Conservation (phyloP, 192 early-diverging fungal genomes). For the Funneliformis mosseae region DNA sequence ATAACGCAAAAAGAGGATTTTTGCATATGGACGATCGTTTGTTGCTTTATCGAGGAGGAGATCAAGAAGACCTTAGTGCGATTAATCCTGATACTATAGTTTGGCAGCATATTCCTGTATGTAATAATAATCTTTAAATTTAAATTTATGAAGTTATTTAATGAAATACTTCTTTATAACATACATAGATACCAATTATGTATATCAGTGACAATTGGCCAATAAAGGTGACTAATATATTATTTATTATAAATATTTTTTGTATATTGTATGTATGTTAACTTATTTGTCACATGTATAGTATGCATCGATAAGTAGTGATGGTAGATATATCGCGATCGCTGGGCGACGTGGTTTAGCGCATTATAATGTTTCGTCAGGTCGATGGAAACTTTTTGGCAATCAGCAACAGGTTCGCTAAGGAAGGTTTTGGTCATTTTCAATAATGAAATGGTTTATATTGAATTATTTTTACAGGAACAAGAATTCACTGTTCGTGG, state of each 20-base stretch:
- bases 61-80: slow-evolving; percentile 61
- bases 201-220: slow-evolving; percentile 86
- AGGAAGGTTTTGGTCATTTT: neutral
- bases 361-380: slow-evolving; percentile 69
- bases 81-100: slow-evolving; percentile 70
- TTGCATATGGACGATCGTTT: slow-evolving; percentile 71
- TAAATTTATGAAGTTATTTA: neutral
- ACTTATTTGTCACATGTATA: slow-evolving; percentile 23
- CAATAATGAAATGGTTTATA: neutral
- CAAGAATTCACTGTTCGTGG: slow-evolving; percentile 69
- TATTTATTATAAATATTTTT: neutral
- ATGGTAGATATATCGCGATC: slow-evolving; percentile 78
- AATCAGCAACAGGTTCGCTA: slow-evolving; percentile 66
- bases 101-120: slow-evolving; percentile 74
- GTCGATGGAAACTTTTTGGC: slow-evolving; percentile 90
- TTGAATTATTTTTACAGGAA: slow-evolving; percentile 43
- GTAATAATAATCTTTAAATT: neutral
- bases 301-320: slow-evolving; percentile 68
- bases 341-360: slow-evolving; percentile 85
- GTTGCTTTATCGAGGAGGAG: slow-evolving; percentile 65
- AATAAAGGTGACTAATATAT: slow-evolving; percentile 57
- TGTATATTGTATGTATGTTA: neutral
- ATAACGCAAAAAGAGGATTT: slow-evolving; percentile 58
- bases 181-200: slow-evolving; percentile 62
- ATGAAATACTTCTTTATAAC: neutral